A percentile compares a stretch with the other conserved stretches of the same genome.
Evolutionary conservation across 441 rosid genomes (phyloP).

Genomic region (Erysimum pusillum): DNA sequence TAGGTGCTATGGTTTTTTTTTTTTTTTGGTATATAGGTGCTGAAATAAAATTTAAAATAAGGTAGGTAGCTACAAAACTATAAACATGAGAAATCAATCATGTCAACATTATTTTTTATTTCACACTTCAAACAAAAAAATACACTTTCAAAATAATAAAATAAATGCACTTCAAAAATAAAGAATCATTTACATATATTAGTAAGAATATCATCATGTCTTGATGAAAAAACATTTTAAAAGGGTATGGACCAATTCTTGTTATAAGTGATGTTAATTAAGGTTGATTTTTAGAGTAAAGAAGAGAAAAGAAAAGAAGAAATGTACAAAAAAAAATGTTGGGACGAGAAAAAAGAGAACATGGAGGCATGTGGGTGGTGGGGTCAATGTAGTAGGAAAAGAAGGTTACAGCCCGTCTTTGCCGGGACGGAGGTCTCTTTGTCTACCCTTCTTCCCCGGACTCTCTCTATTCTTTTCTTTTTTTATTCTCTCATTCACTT

Average conservation of each 20-base stretch:
- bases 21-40: not conserved
- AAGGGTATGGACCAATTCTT: not conserved
- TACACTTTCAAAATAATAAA: too few relatives aligned
- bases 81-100: not conserved
- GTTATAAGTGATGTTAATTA: not conserved
- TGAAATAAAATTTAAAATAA: not conserved
- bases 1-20: not conserved
- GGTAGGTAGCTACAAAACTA: not conserved
- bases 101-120: not conserved
- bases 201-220: not conserved
- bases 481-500: not conserved
- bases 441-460: conserved; percentile 50
- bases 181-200: not conserved
- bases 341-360: conserved; percentile 49
- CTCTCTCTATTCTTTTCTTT: conserved; percentile 31
- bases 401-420: conserved; percentile 71
- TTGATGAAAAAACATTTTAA: too few relatives aligned
- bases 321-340: not conserved
- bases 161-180: not conserved
- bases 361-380: conserved; percentile 73
- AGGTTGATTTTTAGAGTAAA: not conserved
- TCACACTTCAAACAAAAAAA: too few relatives aligned
- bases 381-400: conserved; percentile 57
- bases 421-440: conserved; percentile 70
- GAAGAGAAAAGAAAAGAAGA: not conserved